Percentiles rank a stretch among this genome's conserved stretches.
Evolutionary conservation across 805 yeast species (phyloP).

Genomic region (Wickerhamiella occidentalis): DNA sequence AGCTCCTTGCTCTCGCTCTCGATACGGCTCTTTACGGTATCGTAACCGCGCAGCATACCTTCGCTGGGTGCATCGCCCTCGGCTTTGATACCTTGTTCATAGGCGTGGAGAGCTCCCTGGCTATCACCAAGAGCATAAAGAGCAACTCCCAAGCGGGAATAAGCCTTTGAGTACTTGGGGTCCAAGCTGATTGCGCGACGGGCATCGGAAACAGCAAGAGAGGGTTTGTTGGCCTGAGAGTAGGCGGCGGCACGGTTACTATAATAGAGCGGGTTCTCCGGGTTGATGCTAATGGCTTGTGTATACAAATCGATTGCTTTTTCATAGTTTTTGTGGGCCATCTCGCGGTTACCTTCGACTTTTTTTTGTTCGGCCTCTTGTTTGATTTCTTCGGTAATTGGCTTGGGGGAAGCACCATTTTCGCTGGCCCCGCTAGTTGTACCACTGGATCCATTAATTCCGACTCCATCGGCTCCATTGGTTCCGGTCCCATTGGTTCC

Average conservation of each 20-base stretch:
- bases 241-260: conserved; percentile 97
- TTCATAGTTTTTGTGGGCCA: conserved; percentile 63
- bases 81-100: conserved; percentile 70
- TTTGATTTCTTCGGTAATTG: conserved; percentile 33
- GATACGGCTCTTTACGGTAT: conserved; percentile 80
- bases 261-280: conserved; percentile 67
- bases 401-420: too few species aligned
- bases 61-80: conserved; percentile 80
- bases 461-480: too few species aligned
- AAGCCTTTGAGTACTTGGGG: conserved; percentile 78
- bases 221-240: conserved; percentile 64
- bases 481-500: too few species aligned
- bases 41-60: conserved; percentile 86
- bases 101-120: conserved; percentile 80
- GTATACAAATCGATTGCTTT: conserved; percentile 69
- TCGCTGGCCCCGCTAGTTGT: neutral
- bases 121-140: conserved; percentile 90
- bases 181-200: conserved; percentile 65
- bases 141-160: conserved; percentile 90
- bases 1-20: conserved; percentile 42
- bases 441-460: too few species aligned
- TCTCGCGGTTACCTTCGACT: conserved; percentile 76
- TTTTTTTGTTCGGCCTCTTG: conserved; percentile 76
- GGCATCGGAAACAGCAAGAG: conserved; percentile 73
- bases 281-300: conserved; percentile 58